phyloP scores from a whole-genome alignment of 371 early-diverging fungal genomes.

The Lichtheimia corymbifera region DNA sequence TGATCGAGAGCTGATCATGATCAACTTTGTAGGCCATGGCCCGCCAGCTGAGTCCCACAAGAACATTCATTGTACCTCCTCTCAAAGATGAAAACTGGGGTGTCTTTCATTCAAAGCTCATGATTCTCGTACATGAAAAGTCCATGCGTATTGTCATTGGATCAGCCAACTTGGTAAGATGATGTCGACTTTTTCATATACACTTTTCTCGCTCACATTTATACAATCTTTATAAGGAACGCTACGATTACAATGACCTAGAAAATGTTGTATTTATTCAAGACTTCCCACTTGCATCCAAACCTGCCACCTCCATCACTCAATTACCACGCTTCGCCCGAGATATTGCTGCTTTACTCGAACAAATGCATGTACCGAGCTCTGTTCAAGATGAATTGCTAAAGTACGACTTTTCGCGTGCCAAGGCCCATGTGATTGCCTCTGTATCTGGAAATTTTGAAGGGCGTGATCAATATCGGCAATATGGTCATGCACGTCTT shows the following conservation, averaged over 20 bases:
- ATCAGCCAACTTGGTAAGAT: conserved; percentile 45
- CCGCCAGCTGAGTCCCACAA: conserved; percentile 21
- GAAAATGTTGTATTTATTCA: conserved; percentile 55
- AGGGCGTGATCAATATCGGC: conserved; percentile 24
- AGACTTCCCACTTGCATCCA: conserved; percentile 34
- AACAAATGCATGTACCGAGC: conserved; percentile 36
- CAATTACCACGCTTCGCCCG: conserved; percentile 32
- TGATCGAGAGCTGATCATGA: too few relatives aligned
- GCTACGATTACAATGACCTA: conserved; percentile 44
- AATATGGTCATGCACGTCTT: conserved; percentile 45
- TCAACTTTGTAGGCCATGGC: conserved; percentile 21
- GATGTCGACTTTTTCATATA: not conserved
- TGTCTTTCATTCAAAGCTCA: conserved; percentile 46
- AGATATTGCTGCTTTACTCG: conserved; percentile 34
- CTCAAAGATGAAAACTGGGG: conserved; percentile 37
- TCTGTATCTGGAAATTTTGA: conserved; percentile 46
- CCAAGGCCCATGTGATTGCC: conserved; percentile 45
- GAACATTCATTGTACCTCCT: conserved; percentile 40
- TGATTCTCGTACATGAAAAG: conserved; percentile 36
- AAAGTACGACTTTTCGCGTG: conserved; percentile 39
- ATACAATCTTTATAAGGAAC: conserved; percentile 17
- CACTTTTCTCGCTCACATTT: not conserved
- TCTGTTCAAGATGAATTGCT: conserved; percentile 38
- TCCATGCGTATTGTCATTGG: conserved; percentile 50
- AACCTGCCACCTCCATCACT: not conserved